Base-by-base conservation (phyloP, 495 filamentous ascomycete species). In the Tetracladium setigerum region DNA sequence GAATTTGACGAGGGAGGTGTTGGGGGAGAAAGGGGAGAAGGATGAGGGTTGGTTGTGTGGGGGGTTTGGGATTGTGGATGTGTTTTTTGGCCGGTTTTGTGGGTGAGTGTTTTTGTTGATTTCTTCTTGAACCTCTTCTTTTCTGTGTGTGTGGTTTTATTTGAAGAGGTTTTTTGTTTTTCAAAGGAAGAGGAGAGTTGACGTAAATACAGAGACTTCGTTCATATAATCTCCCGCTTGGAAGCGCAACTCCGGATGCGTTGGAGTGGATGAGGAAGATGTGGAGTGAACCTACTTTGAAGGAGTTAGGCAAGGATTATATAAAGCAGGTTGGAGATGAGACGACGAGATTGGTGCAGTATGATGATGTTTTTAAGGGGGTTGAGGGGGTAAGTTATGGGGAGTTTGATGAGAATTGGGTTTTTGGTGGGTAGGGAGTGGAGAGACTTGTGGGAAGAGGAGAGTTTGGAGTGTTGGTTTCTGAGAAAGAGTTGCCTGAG, bases 191-290 rank as follows among this genome's bases (percentile, higher is more conserved):
- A 15, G 13, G 12, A 33, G 1, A 22, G 22, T 34, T 50, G 12
- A 50, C 31, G 14, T 24, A 27, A 40, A 35, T 10, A 16, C 39
- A 74, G 70, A 67, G 71, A 19, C 64, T 73, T 52, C 68, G 70
- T 11, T 61, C 62, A 1, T 74, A 74, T 19, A 57, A 62, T 43
- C 60, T 73, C 35, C 68, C 69, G 4, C 49, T 72, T 35, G 56
- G 53, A 12, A 54, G 56, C 6, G 69, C 67, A 9, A 65, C 45
- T 6, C 44, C 54, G 5, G 67, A 72, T 36, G 68, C 57, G 3
- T 45, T 70, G 16, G 55, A 59, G 5, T 73, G 69, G 71, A 70
- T 70, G 59, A 59, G 52, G 30, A 71, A 55, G 18, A 72, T 74
- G 67, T 73, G 71, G 71, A 68, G 62, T 48, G 66, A 71, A 52